These are phyloP conservation scores for Picochlorum sp. DNA, from an alignment of 139 green algal genomes.

Conservation along the genomic window DNA sequence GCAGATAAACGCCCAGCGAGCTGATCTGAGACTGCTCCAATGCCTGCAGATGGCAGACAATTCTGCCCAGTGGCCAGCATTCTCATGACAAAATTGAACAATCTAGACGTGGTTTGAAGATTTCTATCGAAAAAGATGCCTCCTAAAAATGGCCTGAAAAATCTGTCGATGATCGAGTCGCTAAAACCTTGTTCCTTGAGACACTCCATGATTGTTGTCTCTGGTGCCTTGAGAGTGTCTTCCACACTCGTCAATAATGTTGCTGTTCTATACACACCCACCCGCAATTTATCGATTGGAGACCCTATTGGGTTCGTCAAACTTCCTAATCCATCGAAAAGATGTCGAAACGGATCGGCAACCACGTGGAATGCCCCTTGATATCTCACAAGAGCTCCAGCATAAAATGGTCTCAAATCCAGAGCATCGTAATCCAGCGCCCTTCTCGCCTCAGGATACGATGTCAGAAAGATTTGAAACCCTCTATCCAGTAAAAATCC, in stretches of 20 bases:
- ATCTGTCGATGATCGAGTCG: slow-evolving; percentile 73
- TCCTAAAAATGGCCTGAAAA: slow-evolving; percentile 95
- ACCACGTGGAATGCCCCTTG: slow-evolving; percentile 42
- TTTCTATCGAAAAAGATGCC: slow-evolving; percentile 96
- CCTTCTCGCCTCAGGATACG: slow-evolving; percentile 36
- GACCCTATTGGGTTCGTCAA: slow-evolving; percentile 81
- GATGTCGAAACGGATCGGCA: slow-evolving; percentile 71
- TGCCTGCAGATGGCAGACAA: slow-evolving; percentile 84
- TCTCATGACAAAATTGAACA: slow-evolving; percentile 94
- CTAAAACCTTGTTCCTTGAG: slow-evolving; percentile 80
- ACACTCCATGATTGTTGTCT: slow-evolving; percentile 44
- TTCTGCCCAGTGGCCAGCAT: slow-evolving; percentile 83
- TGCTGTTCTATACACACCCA: slow-evolving; percentile 76
- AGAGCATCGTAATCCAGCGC: slow-evolving; percentile 79
- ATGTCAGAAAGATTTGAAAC: slow-evolving; percentile 98
- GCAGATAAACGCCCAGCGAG: slow-evolving; percentile 45
- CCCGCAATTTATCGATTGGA: slow-evolving; percentile 49
- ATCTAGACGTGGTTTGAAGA: slow-evolving; percentile 64
- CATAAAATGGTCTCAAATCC: slow-evolving; percentile 84
- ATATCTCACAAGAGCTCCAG: slow-evolving; percentile 73
- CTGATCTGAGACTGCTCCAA: slow-evolving; percentile 80
- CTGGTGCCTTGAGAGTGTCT: slow-evolving; percentile 59
- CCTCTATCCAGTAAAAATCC: slow-evolving; percentile 92
- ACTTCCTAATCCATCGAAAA: slow-evolving; percentile 59
- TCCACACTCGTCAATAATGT: slow-evolving; percentile 47